Evolutionary conservation across 2,329 filamentous ascomycete genomes (phyloP).

Genomic region (Exophiala spinifera): DNA sequence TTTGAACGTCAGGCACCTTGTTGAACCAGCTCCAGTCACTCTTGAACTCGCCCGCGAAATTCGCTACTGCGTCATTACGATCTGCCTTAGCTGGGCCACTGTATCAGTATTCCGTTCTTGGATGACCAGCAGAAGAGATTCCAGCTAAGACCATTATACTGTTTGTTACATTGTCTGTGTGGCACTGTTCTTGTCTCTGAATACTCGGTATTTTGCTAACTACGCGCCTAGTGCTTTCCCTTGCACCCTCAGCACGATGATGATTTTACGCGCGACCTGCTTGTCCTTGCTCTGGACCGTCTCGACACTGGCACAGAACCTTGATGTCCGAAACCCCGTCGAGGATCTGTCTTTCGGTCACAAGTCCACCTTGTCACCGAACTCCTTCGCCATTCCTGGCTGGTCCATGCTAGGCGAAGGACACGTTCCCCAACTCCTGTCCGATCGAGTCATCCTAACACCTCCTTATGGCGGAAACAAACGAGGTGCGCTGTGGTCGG

Average conservation of each 20-base stretch:
- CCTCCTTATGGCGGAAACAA: conserved; percentile 83
- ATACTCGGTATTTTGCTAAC: neutral
- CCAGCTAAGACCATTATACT: conserved; percentile 3
- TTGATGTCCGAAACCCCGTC: conserved; percentile 17
- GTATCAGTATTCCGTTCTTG: conserved; percentile 24
- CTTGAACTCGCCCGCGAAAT: conserved; percentile 51
- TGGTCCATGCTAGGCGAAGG: conserved; percentile 56
- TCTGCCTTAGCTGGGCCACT: conserved; percentile 41
- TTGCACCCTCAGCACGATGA: conserved; percentile 11
- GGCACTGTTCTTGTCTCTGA: neutral
- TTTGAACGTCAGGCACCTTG: conserved; percentile 49
- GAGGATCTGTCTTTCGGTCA: conserved; percentile 30
- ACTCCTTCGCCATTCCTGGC: conserved; percentile 50
- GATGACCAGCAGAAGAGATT: conserved; percentile 9
- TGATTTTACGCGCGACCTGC: conserved; percentile 5
- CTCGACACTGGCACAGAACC: conserved; percentile 13
- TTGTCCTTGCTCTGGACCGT: conserved; percentile 15
- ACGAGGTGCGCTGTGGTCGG: conserved; percentile 78
- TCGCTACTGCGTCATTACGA: conserved; percentile 49
- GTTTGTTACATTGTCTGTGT: conserved; percentile 3
- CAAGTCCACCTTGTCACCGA: conserved; percentile 58
- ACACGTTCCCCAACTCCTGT: conserved; percentile 62
- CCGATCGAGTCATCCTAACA: conserved; percentile 88
- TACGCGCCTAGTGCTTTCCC: neutral
- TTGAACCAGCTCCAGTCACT: conserved; percentile 51